These are phyloP conservation scores for Rhizoctonia solani DNA, from an alignment of 1,284 basidiomycete genomes.

Conservation along the genomic window DNA sequence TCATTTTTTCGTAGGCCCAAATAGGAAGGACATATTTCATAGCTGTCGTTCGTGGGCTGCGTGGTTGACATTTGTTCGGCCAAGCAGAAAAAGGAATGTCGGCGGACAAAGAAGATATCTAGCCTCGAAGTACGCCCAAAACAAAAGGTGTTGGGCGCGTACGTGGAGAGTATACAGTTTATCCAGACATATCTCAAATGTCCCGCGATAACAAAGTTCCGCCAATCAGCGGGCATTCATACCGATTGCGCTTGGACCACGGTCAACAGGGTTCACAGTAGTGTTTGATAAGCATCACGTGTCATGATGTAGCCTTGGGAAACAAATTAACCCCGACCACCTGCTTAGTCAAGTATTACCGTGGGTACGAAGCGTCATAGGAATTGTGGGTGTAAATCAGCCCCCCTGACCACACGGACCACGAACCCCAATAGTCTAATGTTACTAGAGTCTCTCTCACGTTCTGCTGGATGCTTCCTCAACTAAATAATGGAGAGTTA, in stretches of 20 bases:
- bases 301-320: no score
- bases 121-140: not conserved
- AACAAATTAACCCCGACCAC: not conserved
- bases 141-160: not conserved
- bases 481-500: not conserved
- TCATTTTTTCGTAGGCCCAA: not conserved
- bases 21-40: no score
- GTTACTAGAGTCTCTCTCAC: not conserved
- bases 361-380: no score
- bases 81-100: not conserved
- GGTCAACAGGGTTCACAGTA: not conserved
- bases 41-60: not conserved
- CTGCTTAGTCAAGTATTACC: not conserved
- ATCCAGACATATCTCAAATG: not conserved
- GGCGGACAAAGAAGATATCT: not conserved
- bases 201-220: not conserved
- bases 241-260: not conserved
- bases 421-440: slow-evolving; percentile 24
- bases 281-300: not conserved
- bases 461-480: not conserved
- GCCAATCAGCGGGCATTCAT: not conserved
- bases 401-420: not conserved
- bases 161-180: not conserved
- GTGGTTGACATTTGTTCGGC: not conserved
- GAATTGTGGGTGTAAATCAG: no score